Evolutionary conservation across 805 yeast species (phyloP).

Genomic region (Tetrapisispora arboricola): DNA sequence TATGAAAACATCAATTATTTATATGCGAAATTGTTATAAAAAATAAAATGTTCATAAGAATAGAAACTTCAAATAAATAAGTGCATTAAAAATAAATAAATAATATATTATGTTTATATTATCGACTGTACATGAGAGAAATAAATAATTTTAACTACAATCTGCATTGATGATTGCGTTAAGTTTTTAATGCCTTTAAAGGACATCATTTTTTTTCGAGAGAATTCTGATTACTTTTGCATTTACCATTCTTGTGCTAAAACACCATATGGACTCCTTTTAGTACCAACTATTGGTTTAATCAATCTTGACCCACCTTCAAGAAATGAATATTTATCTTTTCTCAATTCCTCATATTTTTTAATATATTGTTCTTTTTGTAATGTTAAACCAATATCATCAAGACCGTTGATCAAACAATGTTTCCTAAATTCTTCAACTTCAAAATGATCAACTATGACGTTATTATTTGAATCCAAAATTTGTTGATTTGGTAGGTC

Average conservation of each 20-base stretch:
- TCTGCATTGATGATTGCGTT: too few relatives aligned
- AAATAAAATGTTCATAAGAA: not conserved
- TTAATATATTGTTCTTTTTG: conserved; percentile 73
- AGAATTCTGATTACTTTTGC: conserved; percentile 5
- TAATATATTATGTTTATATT: not conserved
- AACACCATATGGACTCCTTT: conserved; percentile 56
- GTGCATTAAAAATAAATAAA: not conserved
- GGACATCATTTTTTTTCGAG: not conserved
- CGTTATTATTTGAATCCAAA: conserved; percentile 52
- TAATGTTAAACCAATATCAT: conserved; percentile 91
- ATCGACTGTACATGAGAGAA: not conserved
- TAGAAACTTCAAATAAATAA: not conserved
- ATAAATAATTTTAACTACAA: not conserved
- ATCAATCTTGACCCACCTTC: conserved; percentile 70
- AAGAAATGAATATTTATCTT: conserved; percentile 75
- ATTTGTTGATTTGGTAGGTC: conserved; percentile 86
- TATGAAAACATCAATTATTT: too few relatives aligned
- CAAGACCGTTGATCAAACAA: conserved; percentile 88
- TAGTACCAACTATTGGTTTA: conserved; percentile 54
- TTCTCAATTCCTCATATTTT: conserved; percentile 69
- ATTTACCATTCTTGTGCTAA: conserved; percentile 67
- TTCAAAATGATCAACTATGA: conserved; percentile 72
- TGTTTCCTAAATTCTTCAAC: conserved; percentile 90
- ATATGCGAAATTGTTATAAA: not conserved
- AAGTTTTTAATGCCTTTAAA: too few relatives aligned